Conservation (phyloP, 2,329 filamentous ascomycete species). For the Fusarium longipes region DNA sequence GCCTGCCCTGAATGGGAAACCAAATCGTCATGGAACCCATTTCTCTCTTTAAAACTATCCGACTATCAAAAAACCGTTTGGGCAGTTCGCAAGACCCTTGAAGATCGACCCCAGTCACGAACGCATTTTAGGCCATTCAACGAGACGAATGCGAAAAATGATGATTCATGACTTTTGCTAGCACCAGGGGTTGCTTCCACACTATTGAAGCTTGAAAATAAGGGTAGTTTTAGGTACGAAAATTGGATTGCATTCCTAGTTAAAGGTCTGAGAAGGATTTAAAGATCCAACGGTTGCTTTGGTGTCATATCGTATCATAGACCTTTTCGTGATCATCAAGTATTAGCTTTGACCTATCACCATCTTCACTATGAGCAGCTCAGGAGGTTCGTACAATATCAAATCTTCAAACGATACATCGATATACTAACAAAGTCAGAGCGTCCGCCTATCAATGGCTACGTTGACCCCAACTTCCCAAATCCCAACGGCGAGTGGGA, state of each 20-base stretch:
- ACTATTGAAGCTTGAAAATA: conserved; percentile 29
- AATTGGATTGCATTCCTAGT: background rate
- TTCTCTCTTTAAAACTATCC: conserved; percentile 2
- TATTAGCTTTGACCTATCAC: conserved; percentile 23
- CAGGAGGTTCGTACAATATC: conserved; percentile 16
- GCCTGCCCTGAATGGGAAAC: conserved; percentile 23
- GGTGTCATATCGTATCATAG: background rate
- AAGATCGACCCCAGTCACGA: background rate
- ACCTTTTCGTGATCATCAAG: conserved; percentile 15
- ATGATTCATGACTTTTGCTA: conserved; percentile 43
- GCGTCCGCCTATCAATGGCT: conserved; percentile 48
- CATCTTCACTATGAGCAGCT: conserved; percentile 29
- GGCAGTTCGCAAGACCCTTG: background rate
- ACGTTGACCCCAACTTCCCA: conserved; percentile 64
- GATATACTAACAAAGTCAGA: conserved; percentile 2
- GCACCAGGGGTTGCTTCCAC: conserved; percentile 5
- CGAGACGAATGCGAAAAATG: background rate
- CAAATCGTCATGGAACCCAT: conserved; percentile 24
- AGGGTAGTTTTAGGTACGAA: background rate
- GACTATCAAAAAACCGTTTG: conserved; percentile 8
- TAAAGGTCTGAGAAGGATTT: conserved; percentile 3
- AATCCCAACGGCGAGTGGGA: conserved; percentile 59
- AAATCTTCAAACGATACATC: background rate
- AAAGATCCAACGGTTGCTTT: conserved; percentile 7
- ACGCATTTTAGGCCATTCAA: background rate